Conservation (phyloP, 139 green algal genomes). For the Pleodorina starrii region DNA sequence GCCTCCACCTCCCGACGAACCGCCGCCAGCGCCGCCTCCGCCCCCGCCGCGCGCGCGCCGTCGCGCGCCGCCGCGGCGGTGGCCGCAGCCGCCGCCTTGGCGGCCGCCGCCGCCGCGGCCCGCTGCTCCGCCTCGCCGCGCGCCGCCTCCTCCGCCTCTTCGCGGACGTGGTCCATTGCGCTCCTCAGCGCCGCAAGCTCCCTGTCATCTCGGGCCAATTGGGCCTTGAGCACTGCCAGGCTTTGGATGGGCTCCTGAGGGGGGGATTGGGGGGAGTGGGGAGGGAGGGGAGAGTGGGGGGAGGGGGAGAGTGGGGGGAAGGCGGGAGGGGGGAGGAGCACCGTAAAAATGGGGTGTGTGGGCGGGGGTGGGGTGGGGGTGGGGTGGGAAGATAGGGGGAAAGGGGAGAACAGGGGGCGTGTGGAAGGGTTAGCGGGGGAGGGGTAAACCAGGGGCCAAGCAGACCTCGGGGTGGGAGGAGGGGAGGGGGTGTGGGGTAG, state of each 20-base stretch:
- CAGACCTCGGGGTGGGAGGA: too few species aligned
- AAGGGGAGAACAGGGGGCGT: too few species aligned
- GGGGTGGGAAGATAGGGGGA: too few species aligned
- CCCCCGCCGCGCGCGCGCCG: neutral
- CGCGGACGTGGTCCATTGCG: neutral
- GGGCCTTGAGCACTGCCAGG: constrained; percentile 34
- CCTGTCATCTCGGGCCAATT: constrained; percentile 20
- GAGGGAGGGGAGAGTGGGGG: neutral
- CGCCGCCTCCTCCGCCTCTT: neutral
- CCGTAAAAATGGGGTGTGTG: too few species aligned
- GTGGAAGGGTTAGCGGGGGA: too few species aligned
- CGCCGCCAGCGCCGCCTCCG: neutral
- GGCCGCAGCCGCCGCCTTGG: neutral
- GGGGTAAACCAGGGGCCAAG: too few species aligned
- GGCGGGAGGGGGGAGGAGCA: neutral
- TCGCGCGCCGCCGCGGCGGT: neutral
- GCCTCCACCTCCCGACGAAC: neutral
- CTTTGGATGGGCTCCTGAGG: constrained; percentile 33
- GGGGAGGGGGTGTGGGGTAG: too few species aligned
- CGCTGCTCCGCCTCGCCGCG: neutral
- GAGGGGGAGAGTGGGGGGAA: too few species aligned
- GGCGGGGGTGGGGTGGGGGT: too few species aligned
- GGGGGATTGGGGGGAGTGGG: neutral
- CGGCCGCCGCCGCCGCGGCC: neutral
- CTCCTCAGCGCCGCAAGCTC: neutral